A percentile compares a stretch with the other conserved stretches of the same genome.
Evolutionary conservation across 192 early-diverging fungal genomes (phyloP).

Genomic region (Endogone sp.): DNA sequence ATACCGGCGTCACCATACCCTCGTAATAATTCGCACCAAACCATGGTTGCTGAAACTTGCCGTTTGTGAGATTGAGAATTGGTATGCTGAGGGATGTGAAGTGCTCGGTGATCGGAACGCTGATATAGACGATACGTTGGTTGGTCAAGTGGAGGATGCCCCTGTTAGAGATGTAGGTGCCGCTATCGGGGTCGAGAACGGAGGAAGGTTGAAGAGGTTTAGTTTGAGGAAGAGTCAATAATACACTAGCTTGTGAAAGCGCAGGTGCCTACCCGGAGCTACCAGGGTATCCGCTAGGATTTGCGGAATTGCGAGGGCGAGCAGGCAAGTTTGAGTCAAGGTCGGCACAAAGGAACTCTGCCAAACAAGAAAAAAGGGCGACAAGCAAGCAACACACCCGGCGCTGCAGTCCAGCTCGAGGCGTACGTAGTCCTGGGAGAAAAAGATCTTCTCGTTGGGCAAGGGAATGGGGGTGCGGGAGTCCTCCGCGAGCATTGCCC

Average conservation of each 20-base stretch:
- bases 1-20: conserved; percentile 36
- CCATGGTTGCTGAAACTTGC: conserved; percentile 49
- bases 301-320: neutral
- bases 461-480: conserved; percentile 24
- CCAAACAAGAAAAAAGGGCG: neutral
- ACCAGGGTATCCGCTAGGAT: conserved; percentile 25
- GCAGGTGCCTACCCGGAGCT: conserved; percentile 20
- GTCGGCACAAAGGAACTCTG: neutral
- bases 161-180: conserved; percentile 15
- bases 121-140: conserved; percentile 28
- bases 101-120: conserved; percentile 1
- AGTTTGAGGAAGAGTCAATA: neutral
- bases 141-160: conserved; percentile 28
- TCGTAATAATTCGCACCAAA: conserved; percentile 49
- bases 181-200: neutral
- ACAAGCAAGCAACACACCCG: conserved; percentile 17
- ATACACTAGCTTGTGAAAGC: too few species aligned
- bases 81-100: conserved; percentile 31
- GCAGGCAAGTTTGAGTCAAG: neutral
- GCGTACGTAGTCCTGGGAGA: conserved; percentile 19
- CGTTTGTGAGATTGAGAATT: conserved; percentile 28
- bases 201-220: neutral
- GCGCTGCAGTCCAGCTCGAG: conserved; percentile 25
- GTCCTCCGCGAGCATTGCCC: conserved; percentile 31
- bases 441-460: conserved; percentile 34